Evolutionary conservation across 2,329 filamentous ascomycete species (phyloP), one percentile per base, ranked within the genome.

Genomic region (Taxawa tesnikishii): DNA sequence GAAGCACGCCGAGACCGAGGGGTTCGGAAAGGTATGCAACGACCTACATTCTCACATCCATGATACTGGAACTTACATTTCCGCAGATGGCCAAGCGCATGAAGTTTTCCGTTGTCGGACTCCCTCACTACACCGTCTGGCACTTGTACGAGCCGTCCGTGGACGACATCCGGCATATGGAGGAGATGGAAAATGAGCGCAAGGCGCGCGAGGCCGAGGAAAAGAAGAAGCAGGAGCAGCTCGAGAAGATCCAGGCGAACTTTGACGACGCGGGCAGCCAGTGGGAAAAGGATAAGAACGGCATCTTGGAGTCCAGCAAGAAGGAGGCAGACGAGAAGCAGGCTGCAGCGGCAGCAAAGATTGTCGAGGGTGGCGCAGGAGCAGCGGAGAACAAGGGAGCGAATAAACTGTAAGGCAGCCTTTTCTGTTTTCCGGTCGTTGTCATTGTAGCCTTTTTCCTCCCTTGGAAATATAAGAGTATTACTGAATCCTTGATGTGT

Each of bases 111-210:
- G 90, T 98, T 12, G 81, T 98, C 37, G 90, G 90, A 18, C 68
- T 98, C 28, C 90, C 90, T 5, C 90, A 98, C 54, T 98, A 98
- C 58, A 94, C 85, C 1, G 94, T 98, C 43, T 98, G 90, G 90
- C 90, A 98, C 76, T 68, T 98, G 49, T 98, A 98, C 63, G 90
- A 98, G 58, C 90, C 90, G n/a, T 94, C 84, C 48, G 83, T 94
- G 11, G 90, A 98, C 50, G 90, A 98, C 49, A 83, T 96, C 41
- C 78, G 82, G 38, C 90, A 96, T 51, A 98, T 98, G 90, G 88
- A 87, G 72, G 85, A 94, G 59, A 94, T 96, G 88, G 88, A 96
- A 52, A 68, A 77, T 42, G 87, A 96, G 53, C 75, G 80, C 34
- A 69, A 82, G 41, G 75, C 74, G 15, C 79, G 77, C 29, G 88